phyloP scores from a whole-genome alignment of 768 basidiomycete genomes.

The Lactifluus subvellereus region DNA sequence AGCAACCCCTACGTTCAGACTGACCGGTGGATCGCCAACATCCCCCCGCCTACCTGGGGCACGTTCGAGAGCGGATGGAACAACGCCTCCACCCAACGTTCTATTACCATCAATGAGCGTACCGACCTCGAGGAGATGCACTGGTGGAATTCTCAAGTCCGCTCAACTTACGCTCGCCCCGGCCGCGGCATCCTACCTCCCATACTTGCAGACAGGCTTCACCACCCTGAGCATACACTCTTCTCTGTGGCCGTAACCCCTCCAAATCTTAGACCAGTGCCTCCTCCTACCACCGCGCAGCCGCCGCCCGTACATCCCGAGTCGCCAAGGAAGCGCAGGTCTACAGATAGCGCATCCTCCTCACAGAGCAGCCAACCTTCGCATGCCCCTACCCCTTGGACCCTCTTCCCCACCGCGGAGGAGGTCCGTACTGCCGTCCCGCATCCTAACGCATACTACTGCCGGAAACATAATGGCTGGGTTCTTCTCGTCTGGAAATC shows the following conservation, averaged over 20 bases:
- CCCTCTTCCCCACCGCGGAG: slow-evolving; percentile 45
- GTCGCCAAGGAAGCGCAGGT: slow-evolving; percentile 5
- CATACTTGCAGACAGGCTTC: slow-evolving; percentile 57
- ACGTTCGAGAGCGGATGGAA: slow-evolving; percentile 15
- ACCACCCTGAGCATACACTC: slow-evolving; percentile 66
- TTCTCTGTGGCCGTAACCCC: slow-evolving; percentile 49
- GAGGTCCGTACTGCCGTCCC: slow-evolving; percentile 68
- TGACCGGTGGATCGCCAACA: slow-evolving; percentile 19
- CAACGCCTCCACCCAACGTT: slow-evolving; percentile 26
- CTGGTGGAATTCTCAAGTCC: slow-evolving; percentile 62
- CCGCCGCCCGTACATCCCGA: slow-evolving; percentile 20
- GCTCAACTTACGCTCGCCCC: slow-evolving; percentile 46
- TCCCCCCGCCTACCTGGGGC: slow-evolving; percentile 10
- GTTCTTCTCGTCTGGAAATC: slow-evolving; percentile 66
- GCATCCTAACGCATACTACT: slow-evolving; percentile 80
- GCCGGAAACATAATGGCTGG: slow-evolving; percentile 79
- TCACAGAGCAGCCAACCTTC: slow-evolving; percentile 20
- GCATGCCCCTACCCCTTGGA: slow-evolving; percentile 26
- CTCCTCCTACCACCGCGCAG: slow-evolving; percentile 27
- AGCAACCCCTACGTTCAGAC: slow-evolving; percentile 8
- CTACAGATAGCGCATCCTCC: slow-evolving; percentile 7
- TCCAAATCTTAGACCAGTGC: slow-evolving; percentile 31
- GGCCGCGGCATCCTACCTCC: slow-evolving; percentile 69
- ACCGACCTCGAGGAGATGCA: slow-evolving; percentile 51
- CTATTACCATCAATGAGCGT: slow-evolving; percentile 54